These are phyloP conservation scores for Pulveroboletus sp. DNA, from an alignment of 768 basidiomycete species.

Conservation along the genomic window DNA sequence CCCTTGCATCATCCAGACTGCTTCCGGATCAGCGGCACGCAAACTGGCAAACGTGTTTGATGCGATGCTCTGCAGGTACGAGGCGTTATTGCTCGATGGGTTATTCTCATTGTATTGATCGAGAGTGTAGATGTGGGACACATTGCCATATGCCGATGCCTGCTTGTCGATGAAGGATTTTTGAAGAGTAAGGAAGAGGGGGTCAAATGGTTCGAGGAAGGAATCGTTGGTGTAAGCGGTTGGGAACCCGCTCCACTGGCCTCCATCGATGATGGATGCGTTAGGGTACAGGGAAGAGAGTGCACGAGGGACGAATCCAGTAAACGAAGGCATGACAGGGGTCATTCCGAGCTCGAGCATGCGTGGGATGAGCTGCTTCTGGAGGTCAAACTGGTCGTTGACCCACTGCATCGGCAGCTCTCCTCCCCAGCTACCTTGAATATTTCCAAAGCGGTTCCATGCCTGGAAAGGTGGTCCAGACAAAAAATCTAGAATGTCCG, in stretches of 20 bases:
- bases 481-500: constrained; percentile 33
- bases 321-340: constrained; percentile 39
- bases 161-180: constrained; percentile 39
- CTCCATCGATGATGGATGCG: no score
- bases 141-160: constrained; percentile 37
- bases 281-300: no score
- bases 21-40: constrained; percentile 37
- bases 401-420: constrained; percentile 35
- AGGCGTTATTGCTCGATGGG: constrained; percentile 31
- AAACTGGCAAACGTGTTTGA: constrained; percentile 35
- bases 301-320: constrained; percentile 38
- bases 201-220: no score
- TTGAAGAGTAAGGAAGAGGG: constrained; percentile 35
- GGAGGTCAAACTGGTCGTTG: constrained; percentile 37
- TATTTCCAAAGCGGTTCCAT: constrained; percentile 44
- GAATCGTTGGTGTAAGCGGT: constrained; percentile 32
- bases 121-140: constrained; percentile 43
- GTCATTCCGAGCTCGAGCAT: no score
- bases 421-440: constrained; percentile 39
- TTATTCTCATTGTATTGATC: no score
- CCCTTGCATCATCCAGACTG: constrained; percentile 41
- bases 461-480: no score
- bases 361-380: constrained; percentile 33
- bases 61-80: constrained; percentile 34
- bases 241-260: constrained; percentile 36